Base-by-base conservation (phyloP, 768 basidiomycete species). In the Podaxis pistillaris region DNA sequence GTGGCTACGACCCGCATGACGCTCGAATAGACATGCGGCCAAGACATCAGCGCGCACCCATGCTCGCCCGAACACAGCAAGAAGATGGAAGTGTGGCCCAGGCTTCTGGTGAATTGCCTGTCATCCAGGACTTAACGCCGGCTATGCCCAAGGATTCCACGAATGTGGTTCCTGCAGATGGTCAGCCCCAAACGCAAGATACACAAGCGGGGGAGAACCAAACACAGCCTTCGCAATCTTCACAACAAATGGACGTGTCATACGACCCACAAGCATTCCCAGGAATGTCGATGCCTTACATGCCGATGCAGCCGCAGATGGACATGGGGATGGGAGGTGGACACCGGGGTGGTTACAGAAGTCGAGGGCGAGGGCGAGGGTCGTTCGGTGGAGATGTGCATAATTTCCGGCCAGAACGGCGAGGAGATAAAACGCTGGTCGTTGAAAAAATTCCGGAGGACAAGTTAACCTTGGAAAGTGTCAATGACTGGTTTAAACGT, bases 391-490 rank as follows among this genome's bases (percentile, higher is more conserved):
- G 83, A 5, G 89, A 89, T 33, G 84, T 81, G 6, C 85, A 85
- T 63, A 84, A 79, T 60, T 89, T 89, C 78, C 85, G 85, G 9
- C 85, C 85, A 28, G 86, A 87, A 65, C 83, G 84, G 65, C 80
- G 87, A 62, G 84, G 83, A 63, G 87, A 88, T 73, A 91, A 88
- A 75, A 94, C 91, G 0, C 81, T 98, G 22, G 93, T 97, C 13
- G 90, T 98, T 38, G 94, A 97, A 75, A 95, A 95, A 77, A 96
- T 98, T 61, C 96, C 96, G 0, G 84, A 88, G 55, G 89, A 93
- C 64, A 88, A 90, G 66, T 82, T 96, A 44, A 84, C 84, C 13
- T 83, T 94, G 13, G 89, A 88, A 56, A 78, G 85, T 4, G 88
- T 98, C 58, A 92, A 90, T 68, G 84, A 80, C 19, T 95, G 94